Percentiles rank a stretch among this genome's conserved stretches.
phyloP scores from a whole-genome alignment of 441 rosid species.

The Melastoma candidum region DNA sequence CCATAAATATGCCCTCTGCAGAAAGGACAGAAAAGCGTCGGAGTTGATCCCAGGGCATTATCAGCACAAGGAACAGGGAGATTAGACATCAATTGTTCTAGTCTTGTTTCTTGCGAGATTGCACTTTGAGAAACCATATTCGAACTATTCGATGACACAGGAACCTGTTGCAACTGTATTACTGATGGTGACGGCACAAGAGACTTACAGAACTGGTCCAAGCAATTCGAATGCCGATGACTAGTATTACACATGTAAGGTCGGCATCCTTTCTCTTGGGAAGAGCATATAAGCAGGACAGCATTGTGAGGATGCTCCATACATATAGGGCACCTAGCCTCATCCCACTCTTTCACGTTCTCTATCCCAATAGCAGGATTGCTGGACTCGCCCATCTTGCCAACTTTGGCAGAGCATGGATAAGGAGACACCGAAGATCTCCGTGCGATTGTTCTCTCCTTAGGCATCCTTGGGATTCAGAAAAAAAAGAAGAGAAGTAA shows the following conservation, averaged over 20 bases:
- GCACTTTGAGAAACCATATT: too few species aligned
- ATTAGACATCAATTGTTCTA: slow-evolving; percentile 2
- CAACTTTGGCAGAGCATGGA: slow-evolving; percentile 14
- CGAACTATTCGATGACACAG: background rate
- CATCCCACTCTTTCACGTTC: slow-evolving; percentile 43
- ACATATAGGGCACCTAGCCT: slow-evolving; percentile 49
- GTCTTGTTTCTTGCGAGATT: slow-evolving; percentile 4
- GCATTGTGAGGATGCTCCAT: slow-evolving; percentile 70
- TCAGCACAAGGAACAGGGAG: slow-evolving; percentile 13
- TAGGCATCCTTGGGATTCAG: slow-evolving; percentile 22
- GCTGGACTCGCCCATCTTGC: background rate
- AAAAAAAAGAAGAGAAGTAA: too few species aligned
- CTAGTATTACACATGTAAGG: slow-evolving; percentile 64
- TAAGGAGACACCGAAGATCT: slow-evolving; percentile 36
- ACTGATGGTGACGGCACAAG: slow-evolving; percentile 14
- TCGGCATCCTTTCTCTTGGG: slow-evolving; percentile 42
- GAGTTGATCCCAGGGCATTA: slow-evolving; percentile 1
- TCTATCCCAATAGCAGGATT: slow-evolving; percentile 16
- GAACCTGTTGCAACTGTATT: slow-evolving; percentile 14
- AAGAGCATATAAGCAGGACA: slow-evolving; percentile 44
- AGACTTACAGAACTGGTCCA: slow-evolving; percentile 35
- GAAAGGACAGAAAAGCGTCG: slow-evolving; percentile 30
- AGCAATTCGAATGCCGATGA: slow-evolving; percentile 55
- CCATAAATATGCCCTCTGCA: slow-evolving; percentile 26
- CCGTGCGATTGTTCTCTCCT: slow-evolving; percentile 23